These are phyloP conservation scores for Candida manassasensis DNA, from an alignment of 805 yeast genomes.

Conservation along the genomic window DNA sequence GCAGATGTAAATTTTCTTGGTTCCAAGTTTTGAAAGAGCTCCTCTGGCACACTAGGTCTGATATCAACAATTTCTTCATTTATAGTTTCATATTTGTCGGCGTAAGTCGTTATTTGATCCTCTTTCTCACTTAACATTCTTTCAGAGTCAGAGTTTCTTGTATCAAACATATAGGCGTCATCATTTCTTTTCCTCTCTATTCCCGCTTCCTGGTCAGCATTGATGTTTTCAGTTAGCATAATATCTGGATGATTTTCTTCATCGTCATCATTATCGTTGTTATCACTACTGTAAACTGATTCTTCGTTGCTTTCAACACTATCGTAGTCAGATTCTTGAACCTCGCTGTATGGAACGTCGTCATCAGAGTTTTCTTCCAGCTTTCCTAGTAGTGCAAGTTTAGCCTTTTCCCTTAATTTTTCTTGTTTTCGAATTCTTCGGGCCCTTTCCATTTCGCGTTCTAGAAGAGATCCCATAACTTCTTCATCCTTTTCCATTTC, in stretches of 20 bases:
- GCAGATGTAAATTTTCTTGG: constrained; percentile 14
- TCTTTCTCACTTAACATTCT: constrained; percentile 1
- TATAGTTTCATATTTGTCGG: neutral
- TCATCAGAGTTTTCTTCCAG: constrained; percentile 14
- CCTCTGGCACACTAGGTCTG: constrained; percentile 3
- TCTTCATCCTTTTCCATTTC: constrained; percentile 42
- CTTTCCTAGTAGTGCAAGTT: constrained; percentile 24
- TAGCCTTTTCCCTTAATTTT: constrained; percentile 34
- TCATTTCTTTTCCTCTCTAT: constrained; percentile 20
- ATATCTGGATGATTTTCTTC: constrained; percentile 16
- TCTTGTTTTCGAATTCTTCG: constrained; percentile 42
- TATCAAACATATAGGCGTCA: constrained; percentile 28
- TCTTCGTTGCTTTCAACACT: constrained; percentile 14
- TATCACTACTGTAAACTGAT: constrained; percentile 14
- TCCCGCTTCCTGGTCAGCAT: constrained; percentile 7
- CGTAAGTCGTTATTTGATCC: constrained; percentile 6
- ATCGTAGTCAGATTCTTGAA: constrained; percentile 19
- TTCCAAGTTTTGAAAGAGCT: constrained; percentile 26
- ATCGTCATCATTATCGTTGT: constrained; percentile 13
- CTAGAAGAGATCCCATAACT: constrained; percentile 41
- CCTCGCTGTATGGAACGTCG: constrained; percentile 20
- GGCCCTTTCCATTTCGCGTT: constrained; percentile 48
- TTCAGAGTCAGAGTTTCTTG: constrained; percentile 3
- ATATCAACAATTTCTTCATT: constrained; percentile 3
- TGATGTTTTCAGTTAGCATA: constrained; percentile 1